These are phyloP conservation scores for Cinnamomum micranthum DNA, from an alignment of 164 flowering plant species.

Conservation along the genomic window DNA sequence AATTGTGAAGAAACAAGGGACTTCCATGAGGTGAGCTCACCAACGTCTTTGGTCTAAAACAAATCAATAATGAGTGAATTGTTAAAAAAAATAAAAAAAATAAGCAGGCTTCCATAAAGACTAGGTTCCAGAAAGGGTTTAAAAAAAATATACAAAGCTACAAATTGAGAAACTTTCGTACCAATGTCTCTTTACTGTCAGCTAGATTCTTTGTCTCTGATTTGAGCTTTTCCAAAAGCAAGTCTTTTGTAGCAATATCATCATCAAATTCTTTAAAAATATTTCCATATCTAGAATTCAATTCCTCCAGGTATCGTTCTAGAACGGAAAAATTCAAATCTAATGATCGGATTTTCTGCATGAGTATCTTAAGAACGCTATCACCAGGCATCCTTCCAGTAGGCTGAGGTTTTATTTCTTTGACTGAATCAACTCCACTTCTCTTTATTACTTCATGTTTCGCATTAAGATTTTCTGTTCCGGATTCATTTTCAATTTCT, in stretches of 20 bases:
- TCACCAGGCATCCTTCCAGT: constrained; percentile 90
- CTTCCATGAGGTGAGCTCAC: constrained; percentile 70
- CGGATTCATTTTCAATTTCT: constrained; percentile 34
- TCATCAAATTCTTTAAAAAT: constrained; percentile 69
- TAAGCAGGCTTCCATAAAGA: neutral
- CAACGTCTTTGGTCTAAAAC: constrained; percentile 66
- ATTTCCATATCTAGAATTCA: constrained; percentile 66
- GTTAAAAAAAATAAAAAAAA: constrained; percentile 2
- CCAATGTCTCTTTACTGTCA: constrained; percentile 51
- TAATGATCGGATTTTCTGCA: constrained; percentile 86
- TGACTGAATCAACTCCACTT: constrained; percentile 47
- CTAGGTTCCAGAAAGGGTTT: neutral
- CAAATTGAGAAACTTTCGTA: constrained; percentile 32
- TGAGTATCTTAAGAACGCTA: constrained; percentile 84
- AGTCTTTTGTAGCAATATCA: constrained; percentile 56
- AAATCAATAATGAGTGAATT: constrained; percentile 2
- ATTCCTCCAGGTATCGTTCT: constrained; percentile 79
- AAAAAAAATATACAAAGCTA: neutral
- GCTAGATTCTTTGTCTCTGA: constrained; percentile 42
- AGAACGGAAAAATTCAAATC: constrained; percentile 78
- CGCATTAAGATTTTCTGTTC: constrained; percentile 19
- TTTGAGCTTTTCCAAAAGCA: constrained; percentile 47
- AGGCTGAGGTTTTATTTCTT: constrained; percentile 61
- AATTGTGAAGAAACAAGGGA: constrained; percentile 61
- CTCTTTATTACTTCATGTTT: constrained; percentile 29